phyloP scores from a whole-genome alignment of 768 basidiomycete species.

The Rubroboletus satanas region DNA sequence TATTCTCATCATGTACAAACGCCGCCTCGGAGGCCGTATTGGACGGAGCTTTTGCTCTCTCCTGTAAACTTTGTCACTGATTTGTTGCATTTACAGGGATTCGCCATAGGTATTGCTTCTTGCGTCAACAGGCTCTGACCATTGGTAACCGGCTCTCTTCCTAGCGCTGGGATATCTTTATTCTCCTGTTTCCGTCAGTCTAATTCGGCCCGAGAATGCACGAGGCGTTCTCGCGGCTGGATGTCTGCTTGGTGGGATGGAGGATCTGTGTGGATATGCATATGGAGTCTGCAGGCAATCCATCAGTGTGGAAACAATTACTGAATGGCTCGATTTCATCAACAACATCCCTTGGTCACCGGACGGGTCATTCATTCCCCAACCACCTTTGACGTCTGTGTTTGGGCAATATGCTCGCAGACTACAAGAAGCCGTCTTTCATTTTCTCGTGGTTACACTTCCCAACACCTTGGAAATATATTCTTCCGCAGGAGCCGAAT shows the following conservation, averaged over 20 bases:
- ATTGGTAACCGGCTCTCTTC: slow-evolving; percentile 21
- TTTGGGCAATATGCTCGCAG: slow-evolving; percentile 76
- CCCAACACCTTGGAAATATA: slow-evolving; percentile 61
- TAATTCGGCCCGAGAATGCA: slow-evolving; percentile 74
- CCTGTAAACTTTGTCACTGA: slow-evolving; percentile 15
- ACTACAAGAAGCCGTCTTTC: slow-evolving; percentile 72
- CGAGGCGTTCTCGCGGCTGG: slow-evolving; percentile 83
- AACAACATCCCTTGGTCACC: slow-evolving; percentile 47
- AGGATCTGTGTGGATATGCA: slow-evolving; percentile 75
- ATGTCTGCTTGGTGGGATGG: slow-evolving; percentile 82
- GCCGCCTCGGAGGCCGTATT: slow-evolving; percentile 22
- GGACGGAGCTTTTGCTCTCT: slow-evolving; percentile 13
- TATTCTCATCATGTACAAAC: slow-evolving; percentile 14
- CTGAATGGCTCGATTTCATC: slow-evolving; percentile 75
- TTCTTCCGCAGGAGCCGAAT: slow-evolving; percentile 36
- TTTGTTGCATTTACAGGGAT: slow-evolving; percentile 45
- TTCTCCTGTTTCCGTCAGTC: slow-evolving; percentile 63
- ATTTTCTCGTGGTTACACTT: slow-evolving; percentile 71
- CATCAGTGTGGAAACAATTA: slow-evolving; percentile 70
- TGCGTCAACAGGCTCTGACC: slow-evolving; percentile 3
- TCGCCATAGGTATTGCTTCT: slow-evolving; percentile 58
- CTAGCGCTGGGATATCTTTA: slow-evolving; percentile 78
- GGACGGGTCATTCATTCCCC: slow-evolving; percentile 47
- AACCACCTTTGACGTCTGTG: slow-evolving; percentile 50
- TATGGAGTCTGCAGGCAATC: slow-evolving; percentile 76